Conservation (phyloP, 257 asterid species). For the Handroanthus guayacan region DNA sequence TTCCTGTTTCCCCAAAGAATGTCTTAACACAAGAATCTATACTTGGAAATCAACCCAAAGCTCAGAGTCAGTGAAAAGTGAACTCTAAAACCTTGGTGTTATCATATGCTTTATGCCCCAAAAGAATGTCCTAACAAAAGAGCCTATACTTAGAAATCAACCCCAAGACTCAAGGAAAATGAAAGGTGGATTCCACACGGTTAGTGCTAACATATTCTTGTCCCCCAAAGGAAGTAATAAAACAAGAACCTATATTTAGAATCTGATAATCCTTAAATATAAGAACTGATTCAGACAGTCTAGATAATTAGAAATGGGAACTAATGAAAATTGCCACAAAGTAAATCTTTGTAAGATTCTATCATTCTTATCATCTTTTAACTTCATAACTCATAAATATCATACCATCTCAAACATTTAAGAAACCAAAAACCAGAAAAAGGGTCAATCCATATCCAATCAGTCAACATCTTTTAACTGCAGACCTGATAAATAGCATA, state of each 20-base stretch:
- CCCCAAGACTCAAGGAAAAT: too few relatives aligned
- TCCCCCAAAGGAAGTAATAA: too few relatives aligned
- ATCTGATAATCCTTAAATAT: background rate
- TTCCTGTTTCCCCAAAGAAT: too few relatives aligned
- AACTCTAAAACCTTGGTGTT: too few relatives aligned
- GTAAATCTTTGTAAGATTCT: conserved; percentile 20
- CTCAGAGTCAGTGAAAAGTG: too few relatives aligned
- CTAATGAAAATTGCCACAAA: background rate
- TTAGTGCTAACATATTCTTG: too few relatives aligned
- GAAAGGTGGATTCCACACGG: too few relatives aligned
- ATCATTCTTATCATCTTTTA: conserved; percentile 15
- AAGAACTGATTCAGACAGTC: background rate
- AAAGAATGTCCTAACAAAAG: background rate
- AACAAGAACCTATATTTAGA: conserved; percentile 8
- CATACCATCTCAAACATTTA: background rate
- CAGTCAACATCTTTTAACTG: conserved; percentile 18
- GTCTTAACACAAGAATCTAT: background rate
- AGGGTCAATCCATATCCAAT: conserved; percentile 18
- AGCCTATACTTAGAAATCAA: background rate
- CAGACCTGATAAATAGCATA: background rate
- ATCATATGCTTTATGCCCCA: too few relatives aligned
- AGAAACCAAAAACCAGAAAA: background rate
- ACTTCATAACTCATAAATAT: background rate
- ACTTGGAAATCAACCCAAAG: too few relatives aligned
- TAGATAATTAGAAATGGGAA: background rate